A percentile compares a stretch with the other conserved stretches of the same genome.
Evolutionary conservation across 2,329 filamentous ascomycete species (phyloP).

Genomic region (Stemphylium beticola): DNA sequence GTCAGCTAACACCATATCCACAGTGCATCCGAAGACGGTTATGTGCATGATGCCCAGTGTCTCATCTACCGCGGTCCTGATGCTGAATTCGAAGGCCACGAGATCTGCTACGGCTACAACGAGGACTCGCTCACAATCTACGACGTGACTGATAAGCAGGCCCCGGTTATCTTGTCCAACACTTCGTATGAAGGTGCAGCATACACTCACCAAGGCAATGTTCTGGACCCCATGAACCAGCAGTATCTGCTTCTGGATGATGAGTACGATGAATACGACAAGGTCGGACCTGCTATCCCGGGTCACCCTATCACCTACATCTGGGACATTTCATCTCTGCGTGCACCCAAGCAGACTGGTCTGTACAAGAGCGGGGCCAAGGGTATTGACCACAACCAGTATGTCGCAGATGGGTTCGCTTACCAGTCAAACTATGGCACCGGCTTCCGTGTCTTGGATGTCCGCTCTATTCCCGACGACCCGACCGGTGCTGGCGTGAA

Average conservation of each 20-base stretch:
- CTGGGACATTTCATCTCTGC: conserved; percentile 47
- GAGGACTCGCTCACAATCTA: conserved; percentile 61
- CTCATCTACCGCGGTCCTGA: conserved; percentile 62
- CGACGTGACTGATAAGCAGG: conserved; percentile 59
- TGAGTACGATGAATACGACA: conserved; percentile 50
- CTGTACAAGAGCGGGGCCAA: conserved; percentile 49
- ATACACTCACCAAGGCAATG: conserved; percentile 66
- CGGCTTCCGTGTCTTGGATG: conserved; percentile 51
- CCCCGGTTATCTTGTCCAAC: conserved; percentile 56
- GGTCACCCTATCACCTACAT: conserved; percentile 50
- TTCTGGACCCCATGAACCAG: conserved; percentile 51
- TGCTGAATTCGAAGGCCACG: conserved; percentile 53
- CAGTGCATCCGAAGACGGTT: conserved; percentile 61
- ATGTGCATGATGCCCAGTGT: conserved; percentile 68
- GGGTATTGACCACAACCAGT: conserved; percentile 57
- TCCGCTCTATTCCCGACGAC: conserved; percentile 50
- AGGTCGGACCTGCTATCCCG: conserved; percentile 39
- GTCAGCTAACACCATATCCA: neutral
- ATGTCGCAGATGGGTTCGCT: conserved; percentile 50
- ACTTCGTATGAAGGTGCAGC: conserved; percentile 63
- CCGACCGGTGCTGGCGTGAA: conserved; percentile 51
- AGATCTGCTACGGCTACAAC: conserved; percentile 66
- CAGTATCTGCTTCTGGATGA: conserved; percentile 48
- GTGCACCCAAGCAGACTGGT: conserved; percentile 50
- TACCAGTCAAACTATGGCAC: conserved; percentile 55